Evolutionary conservation across 2,329 filamentous ascomycete species (phyloP).

Genomic region (Stagonosporopsis tanaceti): DNA sequence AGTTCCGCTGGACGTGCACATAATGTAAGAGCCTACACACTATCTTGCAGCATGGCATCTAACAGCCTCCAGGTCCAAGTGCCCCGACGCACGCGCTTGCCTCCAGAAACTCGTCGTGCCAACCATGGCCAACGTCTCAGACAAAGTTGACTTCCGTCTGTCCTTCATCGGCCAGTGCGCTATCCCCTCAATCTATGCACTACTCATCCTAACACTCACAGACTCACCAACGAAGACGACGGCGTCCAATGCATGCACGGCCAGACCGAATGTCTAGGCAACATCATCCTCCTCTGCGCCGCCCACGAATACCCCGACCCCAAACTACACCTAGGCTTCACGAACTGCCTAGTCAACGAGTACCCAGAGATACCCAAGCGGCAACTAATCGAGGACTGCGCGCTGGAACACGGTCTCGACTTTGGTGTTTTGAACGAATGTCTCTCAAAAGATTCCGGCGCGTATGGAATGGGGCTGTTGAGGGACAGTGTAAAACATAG

Average conservation of each 20-base stretch:
- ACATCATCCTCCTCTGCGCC: slow-evolving; percentile 94
- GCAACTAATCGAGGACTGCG: slow-evolving; percentile 83
- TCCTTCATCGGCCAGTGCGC: slow-evolving; percentile 85
- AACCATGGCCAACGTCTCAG: slow-evolving; percentile 79
- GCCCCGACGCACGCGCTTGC: slow-evolving; percentile 88
- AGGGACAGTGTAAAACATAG: slow-evolving; percentile 72
- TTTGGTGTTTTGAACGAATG: slow-evolving; percentile 84
- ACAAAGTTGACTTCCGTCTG: slow-evolving; percentile 89
- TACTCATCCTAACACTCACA: slow-evolving; percentile 28
- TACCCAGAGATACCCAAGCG: slow-evolving; percentile 81
- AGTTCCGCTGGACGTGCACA: slow-evolving; percentile 89
- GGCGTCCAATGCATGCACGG: slow-evolving; percentile 91
- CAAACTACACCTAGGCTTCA: slow-evolving; percentile 89
- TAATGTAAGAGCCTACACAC: slow-evolving; percentile 67
- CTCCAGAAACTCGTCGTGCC: slow-evolving; percentile 82
- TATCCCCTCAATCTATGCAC: neutral
- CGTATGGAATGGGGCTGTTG: slow-evolving; percentile 72
- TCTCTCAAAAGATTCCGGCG: slow-evolving; percentile 77
- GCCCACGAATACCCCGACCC: slow-evolving; percentile 82
- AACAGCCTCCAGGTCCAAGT: slow-evolving; percentile 65
- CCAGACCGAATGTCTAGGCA: slow-evolving; percentile 87
- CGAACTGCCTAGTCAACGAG: slow-evolving; percentile 83
- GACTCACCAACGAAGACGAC: slow-evolving; percentile 74
- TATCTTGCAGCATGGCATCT: neutral
- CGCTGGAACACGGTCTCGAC: slow-evolving; percentile 87